Percentiles rank a stretch among this genome's conserved stretches.
Evolutionary conservation across 1,284 basidiomycete species (phyloP).

Genomic region (Cutaneotrichosporon cutaneum): DNA sequence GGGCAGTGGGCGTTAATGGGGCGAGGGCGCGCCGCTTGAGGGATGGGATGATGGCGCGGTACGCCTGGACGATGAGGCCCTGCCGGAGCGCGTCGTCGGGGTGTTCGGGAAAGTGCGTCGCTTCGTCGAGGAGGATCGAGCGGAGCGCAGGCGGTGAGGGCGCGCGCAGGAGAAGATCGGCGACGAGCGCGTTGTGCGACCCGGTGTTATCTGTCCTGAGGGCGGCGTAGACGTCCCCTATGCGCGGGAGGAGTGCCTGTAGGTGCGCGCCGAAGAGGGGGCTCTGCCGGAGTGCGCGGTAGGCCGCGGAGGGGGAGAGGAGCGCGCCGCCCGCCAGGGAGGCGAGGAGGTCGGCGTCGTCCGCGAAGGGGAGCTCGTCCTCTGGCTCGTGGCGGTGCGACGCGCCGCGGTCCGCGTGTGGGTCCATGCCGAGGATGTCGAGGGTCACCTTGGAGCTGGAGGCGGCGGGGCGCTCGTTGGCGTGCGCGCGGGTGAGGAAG

Average conservation of each 20-base stretch:
- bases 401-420: not conserved
- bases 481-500: slow-evolving; percentile 13
- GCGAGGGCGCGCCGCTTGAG: slow-evolving; percentile 12
- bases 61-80: slow-evolving; percentile 21
- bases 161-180: slow-evolving; percentile 35
- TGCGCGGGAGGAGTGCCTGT: slow-evolving; percentile 22
- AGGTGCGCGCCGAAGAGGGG: slow-evolving; percentile 34
- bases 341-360: slow-evolving; percentile 1
- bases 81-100: slow-evolving; percentile 5
- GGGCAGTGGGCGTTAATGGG: slow-evolving; percentile 11
- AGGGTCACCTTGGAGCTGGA: slow-evolving; percentile 34
- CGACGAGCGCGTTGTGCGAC: slow-evolving; percentile 34
- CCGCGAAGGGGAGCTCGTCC: slow-evolving; percentile 31
- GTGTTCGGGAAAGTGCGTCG: slow-evolving; percentile 10
- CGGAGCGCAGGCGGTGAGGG: slow-evolving; percentile 29
- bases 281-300: slow-evolving; percentile 29
- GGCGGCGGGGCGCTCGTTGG: slow-evolving; percentile 15
- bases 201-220: slow-evolving; percentile 24
- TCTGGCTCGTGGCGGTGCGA: slow-evolving; percentile 23
- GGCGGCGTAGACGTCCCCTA: slow-evolving; percentile 26
- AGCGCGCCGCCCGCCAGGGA: not conserved
- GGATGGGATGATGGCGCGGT: slow-evolving; percentile 14
- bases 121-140: slow-evolving; percentile 30
- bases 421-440: slow-evolving; percentile 28
- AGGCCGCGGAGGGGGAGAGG: slow-evolving; percentile 36